These are phyloP conservation scores for Scheffersomyces illinoinensis DNA, from an alignment of 1,139 yeast species.

Conservation along the genomic window DNA sequence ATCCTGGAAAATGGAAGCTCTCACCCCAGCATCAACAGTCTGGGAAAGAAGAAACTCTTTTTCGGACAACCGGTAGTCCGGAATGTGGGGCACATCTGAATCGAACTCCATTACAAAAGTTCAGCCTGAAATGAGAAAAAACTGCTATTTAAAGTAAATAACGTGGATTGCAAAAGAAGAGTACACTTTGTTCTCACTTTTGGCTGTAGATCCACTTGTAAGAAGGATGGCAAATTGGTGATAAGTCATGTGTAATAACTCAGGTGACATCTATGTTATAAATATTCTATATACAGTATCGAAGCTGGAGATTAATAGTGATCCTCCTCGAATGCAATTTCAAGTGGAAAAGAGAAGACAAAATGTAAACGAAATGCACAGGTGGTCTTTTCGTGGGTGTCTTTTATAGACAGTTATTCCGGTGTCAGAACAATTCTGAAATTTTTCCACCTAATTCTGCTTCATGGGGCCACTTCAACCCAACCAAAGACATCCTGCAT, in stretches of 20 bases:
- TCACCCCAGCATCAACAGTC: conserved; percentile 19
- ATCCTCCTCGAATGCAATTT: no score
- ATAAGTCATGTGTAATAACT: not conserved
- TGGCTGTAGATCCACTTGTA: not conserved
- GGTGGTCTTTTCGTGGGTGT: no score
- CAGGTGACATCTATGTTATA: not conserved
- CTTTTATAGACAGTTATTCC: no score
- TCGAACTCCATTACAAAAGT: conserved; percentile 31
- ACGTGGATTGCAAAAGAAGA: not conserved
- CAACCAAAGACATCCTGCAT: no score
- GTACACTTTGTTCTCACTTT: not conserved
- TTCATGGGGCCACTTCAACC: no score
- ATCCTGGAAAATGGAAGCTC: conserved; percentile 39
- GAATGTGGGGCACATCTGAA: conserved; percentile 61
- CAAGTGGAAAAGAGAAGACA: no score
- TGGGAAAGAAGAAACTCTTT: conserved; percentile 63
- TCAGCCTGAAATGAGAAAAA: not conserved
- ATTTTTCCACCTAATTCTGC: no score
- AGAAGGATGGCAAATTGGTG: conserved; percentile 4
- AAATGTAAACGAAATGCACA: no score
- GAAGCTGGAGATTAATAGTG: no score
- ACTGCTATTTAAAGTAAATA: not conserved
- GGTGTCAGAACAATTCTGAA: no score
- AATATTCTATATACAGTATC: no score
- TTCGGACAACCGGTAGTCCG: conserved; percentile 80